These are phyloP conservation scores for Nemania serpens DNA, from an alignment of 2,329 filamentous ascomycete genomes.

Conservation along the genomic window DNA sequence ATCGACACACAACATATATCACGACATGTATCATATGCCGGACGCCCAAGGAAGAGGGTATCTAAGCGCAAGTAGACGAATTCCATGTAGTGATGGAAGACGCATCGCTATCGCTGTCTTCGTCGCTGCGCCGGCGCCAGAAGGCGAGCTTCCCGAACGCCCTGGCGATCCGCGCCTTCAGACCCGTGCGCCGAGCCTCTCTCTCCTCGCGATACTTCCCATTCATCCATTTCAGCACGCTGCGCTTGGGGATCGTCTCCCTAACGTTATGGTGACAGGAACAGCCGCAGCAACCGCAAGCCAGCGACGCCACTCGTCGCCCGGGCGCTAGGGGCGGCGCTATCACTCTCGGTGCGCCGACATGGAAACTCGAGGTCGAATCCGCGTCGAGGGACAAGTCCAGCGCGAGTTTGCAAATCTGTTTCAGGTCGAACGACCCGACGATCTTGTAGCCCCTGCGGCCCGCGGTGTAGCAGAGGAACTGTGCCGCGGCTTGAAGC, in stretches of 20 bases:
- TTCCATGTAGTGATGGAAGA: slow-evolving; percentile 14
- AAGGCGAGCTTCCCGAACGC: slow-evolving; percentile 33
- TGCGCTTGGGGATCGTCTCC: not conserved
- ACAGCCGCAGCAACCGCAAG: slow-evolving; percentile 23
- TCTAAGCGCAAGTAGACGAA: slow-evolving; percentile 26
- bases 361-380: not conserved
- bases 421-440: slow-evolving; percentile 26
- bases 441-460: slow-evolving; percentile 20
- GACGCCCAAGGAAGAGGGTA: not conserved
- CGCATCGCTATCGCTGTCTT: slow-evolving; percentile 20
- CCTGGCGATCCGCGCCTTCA: slow-evolving; percentile 17
- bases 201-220: slow-evolving; percentile 7
- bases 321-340: not conserved
- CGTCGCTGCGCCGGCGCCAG: slow-evolving; percentile 19
- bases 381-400: slow-evolving; percentile 22
- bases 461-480: slow-evolving; percentile 32
- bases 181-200: not conserved
- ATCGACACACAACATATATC: too few species aligned
- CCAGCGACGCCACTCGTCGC: slow-evolving; percentile 8
- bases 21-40: not conserved
- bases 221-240: slow-evolving; percentile 9
- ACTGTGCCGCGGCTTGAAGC: slow-evolving; percentile 26
- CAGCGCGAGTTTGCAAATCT: slow-evolving; percentile 22
- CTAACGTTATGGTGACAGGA: slow-evolving; percentile 11
- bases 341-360: not conserved